These are phyloP conservation scores for Parafenestella ontariensis DNA, from an alignment of 2,329 filamentous ascomycete species.

Conservation along the genomic window DNA sequence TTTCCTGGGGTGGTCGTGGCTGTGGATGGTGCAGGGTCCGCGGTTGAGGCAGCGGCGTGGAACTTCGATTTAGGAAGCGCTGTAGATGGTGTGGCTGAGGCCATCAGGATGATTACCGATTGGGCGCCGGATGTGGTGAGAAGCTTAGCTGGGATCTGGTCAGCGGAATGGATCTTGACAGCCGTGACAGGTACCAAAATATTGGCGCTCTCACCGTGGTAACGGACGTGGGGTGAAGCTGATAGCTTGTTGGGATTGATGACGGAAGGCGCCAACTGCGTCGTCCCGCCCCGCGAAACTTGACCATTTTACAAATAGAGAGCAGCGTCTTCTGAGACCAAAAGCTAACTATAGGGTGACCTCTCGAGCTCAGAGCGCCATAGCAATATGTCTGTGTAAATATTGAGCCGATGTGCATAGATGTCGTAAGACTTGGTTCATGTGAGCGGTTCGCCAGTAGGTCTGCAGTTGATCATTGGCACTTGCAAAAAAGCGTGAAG, in stretches of 20 bases:
- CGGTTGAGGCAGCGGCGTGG: conserved; percentile 12
- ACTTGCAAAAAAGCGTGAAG: not conserved
- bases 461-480: not conserved
- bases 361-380: not conserved
- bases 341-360: no score
- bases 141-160: not conserved
- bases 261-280: not conserved
- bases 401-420: not conserved
- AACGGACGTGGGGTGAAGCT: not conserved
- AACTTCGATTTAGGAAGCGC: conserved; percentile 42
- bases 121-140: conserved; percentile 14
- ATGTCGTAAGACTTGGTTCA: not conserved
- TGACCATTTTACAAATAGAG: not conserved
- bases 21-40: not conserved
- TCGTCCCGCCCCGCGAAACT: not conserved
- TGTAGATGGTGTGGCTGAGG: conserved; percentile 38
- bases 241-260: not conserved
- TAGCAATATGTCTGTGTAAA: not conserved
- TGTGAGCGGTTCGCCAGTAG: not conserved
- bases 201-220: not conserved
- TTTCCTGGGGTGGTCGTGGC: conserved; percentile 13
- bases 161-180: not conserved
- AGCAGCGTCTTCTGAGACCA: not conserved
- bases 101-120: conserved; percentile 21
- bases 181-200: not conserved